Conservation (phyloP, 2,329 filamentous ascomycete genomes). For the Aspergillus fijiensis region DNA sequence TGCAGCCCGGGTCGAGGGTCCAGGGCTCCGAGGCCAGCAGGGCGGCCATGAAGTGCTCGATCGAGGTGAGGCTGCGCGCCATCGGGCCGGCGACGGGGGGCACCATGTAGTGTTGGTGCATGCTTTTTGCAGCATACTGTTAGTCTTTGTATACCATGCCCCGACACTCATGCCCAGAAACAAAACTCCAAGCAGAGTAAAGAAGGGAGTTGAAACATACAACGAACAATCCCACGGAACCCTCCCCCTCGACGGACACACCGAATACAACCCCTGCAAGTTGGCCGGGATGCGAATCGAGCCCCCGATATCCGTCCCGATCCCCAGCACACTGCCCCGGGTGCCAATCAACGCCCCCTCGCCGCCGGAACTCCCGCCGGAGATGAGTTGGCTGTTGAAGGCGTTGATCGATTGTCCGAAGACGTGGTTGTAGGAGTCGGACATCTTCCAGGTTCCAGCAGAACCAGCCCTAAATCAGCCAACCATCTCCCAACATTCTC, state of each 20-base stretch:
- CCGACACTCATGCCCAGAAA: no score
- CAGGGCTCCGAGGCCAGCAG: conserved; percentile 23
- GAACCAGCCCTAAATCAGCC: background rate
- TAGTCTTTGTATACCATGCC: no score
- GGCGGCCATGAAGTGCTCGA: conserved; percentile 32
- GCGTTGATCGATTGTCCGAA: conserved; percentile 52
- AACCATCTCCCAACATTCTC: background rate
- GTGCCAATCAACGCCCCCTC: conserved; percentile 54
- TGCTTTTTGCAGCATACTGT: conserved; percentile 36
- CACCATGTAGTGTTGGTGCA: conserved; percentile 36
- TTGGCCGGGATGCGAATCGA: conserved; percentile 53
- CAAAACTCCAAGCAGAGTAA: no score
- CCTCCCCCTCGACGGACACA: conserved; percentile 32
- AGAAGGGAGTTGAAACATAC: conserved; percentile 5
- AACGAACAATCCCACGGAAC: conserved; percentile 30
- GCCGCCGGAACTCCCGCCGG: conserved; percentile 54
- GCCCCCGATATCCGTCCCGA: conserved; percentile 58
- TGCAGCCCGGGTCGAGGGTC: conserved; percentile 44
- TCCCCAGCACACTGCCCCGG: conserved; percentile 50
- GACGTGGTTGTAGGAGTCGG: conserved; percentile 54
- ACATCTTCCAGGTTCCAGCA: conserved; percentile 22
- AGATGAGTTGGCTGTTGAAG: conserved; percentile 48
- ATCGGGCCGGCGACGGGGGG: conserved; percentile 29
- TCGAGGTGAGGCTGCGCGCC: conserved; percentile 24
- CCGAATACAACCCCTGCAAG: conserved; percentile 51